Base-by-base conservation (phyloP, 2,329 filamentous ascomycete genomes). In the Sphaerostilbella broomeana region DNA sequence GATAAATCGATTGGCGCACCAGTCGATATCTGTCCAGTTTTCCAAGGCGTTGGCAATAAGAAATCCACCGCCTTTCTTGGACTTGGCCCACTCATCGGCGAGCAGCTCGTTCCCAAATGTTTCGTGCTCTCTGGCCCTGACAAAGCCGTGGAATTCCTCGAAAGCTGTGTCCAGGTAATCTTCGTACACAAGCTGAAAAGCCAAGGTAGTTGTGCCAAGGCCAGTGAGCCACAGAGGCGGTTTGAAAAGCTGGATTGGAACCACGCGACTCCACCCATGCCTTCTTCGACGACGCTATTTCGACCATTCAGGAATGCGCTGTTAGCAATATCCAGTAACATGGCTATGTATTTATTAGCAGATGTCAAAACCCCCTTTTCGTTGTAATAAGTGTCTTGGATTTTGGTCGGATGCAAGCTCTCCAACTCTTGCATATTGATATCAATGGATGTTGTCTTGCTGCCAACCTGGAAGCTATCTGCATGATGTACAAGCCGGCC, bases 251-350 rank as follows among this genome's bases (percentile, higher is more conserved):
- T 49, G 47, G 4, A 38, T 11, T 8, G 47, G 47, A 2, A 49
- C 45, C 15, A 49, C 38, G 3, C 43, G 45, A 19, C 47, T 49
- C 38, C 46, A 48, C 31, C 46, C 46, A 43, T 44, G 46, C 22
- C 46, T 44, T 2, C 46, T 19, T 34, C 21, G n/a, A n/a, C n/a
- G n/a, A n/a, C n/a, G n/a, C n/a, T n/a, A n/a, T n/a, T n/a, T n/a
- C n/a, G n/a, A n/a, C n/a, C n/a, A n/a, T n/a, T n/a, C n/a, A n/a
- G n/a, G n/a, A n/a, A n/a, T n/a, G n/a, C n/a, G n/a, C n/a, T n/a
- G n/a, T n/a, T n/a, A n/a, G n/a, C n/a, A n/a, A n/a, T n/a, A n/a
- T n/a, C n/a, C n/a, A n/a, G n/a, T n/a, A n/a, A n/a, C n/a, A n/a
- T n/a, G n/a, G n/a, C n/a, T n/a, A n/a, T n/a, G n/a, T n/a, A n/a